phyloP scores from a whole-genome alignment of 164 flowering plant genomes.

The Vitis cinerea region DNA sequence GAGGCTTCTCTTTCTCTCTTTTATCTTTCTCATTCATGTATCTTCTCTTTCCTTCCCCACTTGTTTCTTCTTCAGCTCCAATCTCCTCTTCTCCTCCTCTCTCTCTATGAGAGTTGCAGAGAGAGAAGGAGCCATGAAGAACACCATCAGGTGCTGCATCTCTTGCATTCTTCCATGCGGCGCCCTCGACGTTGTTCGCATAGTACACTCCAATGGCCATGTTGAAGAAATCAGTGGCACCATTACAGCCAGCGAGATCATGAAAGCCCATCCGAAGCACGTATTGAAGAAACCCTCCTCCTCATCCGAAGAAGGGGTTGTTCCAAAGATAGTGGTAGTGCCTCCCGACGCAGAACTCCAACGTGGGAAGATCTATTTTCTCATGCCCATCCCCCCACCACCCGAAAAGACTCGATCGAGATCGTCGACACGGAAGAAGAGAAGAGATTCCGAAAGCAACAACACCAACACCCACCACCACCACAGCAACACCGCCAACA shows the following conservation, averaged over 20 bases:
- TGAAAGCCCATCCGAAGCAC: constrained; percentile 85
- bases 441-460: constrained; percentile 10
- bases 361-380: constrained; percentile 92
- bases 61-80: constrained; percentile 1
- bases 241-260: constrained; percentile 63
- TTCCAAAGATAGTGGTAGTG: constrained; percentile 55
- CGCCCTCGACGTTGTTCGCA: constrained; percentile 76
- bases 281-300: constrained; percentile 69
- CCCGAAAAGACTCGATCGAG: constrained; percentile 28
- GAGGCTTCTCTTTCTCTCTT: constrained; percentile 10
- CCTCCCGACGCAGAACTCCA: constrained; percentile 85
- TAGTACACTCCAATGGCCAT: constrained; percentile 73
- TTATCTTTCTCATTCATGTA: background rate
- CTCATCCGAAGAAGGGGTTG: constrained; percentile 35
- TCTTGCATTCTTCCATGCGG: constrained; percentile 97
- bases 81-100: background rate
- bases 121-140: constrained; percentile 47
- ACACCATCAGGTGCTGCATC: constrained; percentile 77
- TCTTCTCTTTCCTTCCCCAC: constrained; percentile 6
- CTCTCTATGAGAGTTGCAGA: constrained; percentile 8
- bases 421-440: constrained; percentile 31
- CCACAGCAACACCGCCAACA: constrained; percentile 3
- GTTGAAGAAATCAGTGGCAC: constrained; percentile 78
- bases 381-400: constrained; percentile 53
- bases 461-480: background rate